Base-by-base conservation (phyloP, 2,329 filamentous ascomycete genomes). In the Penicillium occitanis region DNA sequence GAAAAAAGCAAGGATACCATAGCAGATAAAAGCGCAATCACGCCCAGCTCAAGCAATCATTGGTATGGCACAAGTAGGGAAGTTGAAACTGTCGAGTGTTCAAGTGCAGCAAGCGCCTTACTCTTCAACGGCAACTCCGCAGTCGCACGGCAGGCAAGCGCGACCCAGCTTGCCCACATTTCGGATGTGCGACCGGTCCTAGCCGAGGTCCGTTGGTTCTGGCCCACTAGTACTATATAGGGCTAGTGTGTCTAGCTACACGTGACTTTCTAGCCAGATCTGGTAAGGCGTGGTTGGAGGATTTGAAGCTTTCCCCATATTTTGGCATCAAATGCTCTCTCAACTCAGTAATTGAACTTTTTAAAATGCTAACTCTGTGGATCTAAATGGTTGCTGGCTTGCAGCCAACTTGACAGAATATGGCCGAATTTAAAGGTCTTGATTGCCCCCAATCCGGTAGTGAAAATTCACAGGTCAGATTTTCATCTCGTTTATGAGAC, bases 181-280 rank as follows among this genome's bases (percentile, higher is more conserved):
- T 46, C 57, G 57, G 57, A 60, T 60, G 57, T 60, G 57, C 57
- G 57, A 60, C 57, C 57, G 40, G 40, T 44, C 8, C 57, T 40
- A 60, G 57, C 57, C 57, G 57, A 60, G 57, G 57, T 46, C 22
- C 57, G 10, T 46, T 60, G 25, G 14, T 37, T 42, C 3, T 11
- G 3, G 0, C 3, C 0, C 19, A 22, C 57, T 60, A 60, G 22
- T 3, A n/a, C 57, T 5, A 10, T 5, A 46, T 8, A 30, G 57
- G 22, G 22, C 28, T 60, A 60, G 57, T 13, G 2, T 2, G 17
- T 1, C 5, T 3, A 6, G 14, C 2, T 22, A 35, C 53, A 57
- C 33, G n/a, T 57, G 53, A 57, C n/a, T 14, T 5, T 1, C 11
- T 57, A 57, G 53, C 53, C 17, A 11, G 2, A 57, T 22, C 4